Conservation (phyloP, 108 stramenopile species). For the Discostella pseudostelligera region DNA sequence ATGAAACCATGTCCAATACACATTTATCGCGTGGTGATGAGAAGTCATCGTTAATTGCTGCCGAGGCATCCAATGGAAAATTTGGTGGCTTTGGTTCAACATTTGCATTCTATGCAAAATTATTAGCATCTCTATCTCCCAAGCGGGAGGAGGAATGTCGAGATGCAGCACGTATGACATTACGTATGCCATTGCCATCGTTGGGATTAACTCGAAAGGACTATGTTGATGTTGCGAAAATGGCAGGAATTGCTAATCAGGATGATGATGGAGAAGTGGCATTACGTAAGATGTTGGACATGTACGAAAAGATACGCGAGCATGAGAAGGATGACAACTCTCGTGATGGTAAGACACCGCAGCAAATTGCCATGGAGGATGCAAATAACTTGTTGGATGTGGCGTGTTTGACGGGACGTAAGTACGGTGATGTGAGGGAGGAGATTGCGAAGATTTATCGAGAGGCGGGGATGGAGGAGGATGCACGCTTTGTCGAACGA, state of each 20-base stretch:
- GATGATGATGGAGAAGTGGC: constrained; percentile 55
- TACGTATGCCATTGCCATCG: constrained; percentile 74
- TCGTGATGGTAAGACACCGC: constrained; percentile 56
- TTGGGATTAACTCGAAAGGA: constrained; percentile 57
- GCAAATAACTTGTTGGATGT: constrained; percentile 74
- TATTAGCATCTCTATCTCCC: constrained; percentile 54
- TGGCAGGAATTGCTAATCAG: constrained; percentile 52
- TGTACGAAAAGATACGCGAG: constrained; percentile 74
- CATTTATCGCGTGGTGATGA: constrained; percentile 61
- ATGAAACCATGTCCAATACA: constrained; percentile 59
- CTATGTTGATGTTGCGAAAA: constrained; percentile 57
- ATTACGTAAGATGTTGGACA: constrained; percentile 55
- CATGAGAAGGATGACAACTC: constrained; percentile 64
- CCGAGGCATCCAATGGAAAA: constrained; percentile 77
- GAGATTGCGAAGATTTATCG: constrained; percentile 64
- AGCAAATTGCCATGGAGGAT: constrained; percentile 68
- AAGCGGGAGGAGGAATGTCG: constrained; percentile 63
- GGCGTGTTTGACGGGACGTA: constrained; percentile 55
- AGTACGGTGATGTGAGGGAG: constrained; percentile 57
- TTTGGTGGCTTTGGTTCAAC: constrained; percentile 75
- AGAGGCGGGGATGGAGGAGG: constrained; percentile 58
- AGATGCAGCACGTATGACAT: constrained; percentile 79
- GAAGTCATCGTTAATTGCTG: constrained; percentile 74
- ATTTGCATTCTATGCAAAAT: constrained; percentile 71
- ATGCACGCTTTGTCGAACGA: constrained; percentile 65